phyloP scores from a whole-genome alignment of 345 rosid species.

The Ceriops decandra region DNA sequence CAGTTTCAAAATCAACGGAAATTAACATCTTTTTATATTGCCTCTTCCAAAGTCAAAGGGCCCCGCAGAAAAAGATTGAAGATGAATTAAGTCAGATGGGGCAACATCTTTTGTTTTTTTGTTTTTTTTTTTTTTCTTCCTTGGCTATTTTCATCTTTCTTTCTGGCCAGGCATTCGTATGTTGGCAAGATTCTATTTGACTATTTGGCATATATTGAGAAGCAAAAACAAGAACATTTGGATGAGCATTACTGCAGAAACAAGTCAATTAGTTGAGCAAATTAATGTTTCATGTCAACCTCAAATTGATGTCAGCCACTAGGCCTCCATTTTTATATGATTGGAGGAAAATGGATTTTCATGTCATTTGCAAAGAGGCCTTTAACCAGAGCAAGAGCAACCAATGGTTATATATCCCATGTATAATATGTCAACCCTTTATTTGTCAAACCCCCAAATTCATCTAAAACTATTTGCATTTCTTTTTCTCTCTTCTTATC shows the following conservation, averaged over 20 bases:
- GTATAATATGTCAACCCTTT: too few species aligned
- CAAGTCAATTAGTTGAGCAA: not conserved
- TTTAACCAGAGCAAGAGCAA: too few species aligned
- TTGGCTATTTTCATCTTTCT: not conserved
- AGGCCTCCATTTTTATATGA: not conserved
- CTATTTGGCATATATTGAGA: not conserved
- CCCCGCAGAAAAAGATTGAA: not conserved
- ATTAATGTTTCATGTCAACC: not conserved
- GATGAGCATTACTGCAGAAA: not conserved
- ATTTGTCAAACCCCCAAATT: too few species aligned
- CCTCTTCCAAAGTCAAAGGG: constrained; percentile 9
- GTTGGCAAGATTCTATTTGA: not conserved
- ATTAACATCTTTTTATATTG: too few species aligned
- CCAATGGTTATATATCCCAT: too few species aligned
- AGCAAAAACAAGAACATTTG: not conserved
- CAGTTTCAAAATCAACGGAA: too few species aligned
- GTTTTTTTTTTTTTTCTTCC: not conserved
- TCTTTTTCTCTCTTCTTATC: too few species aligned
- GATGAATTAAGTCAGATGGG: not conserved
- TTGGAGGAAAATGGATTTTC: not conserved
- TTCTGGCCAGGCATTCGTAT: constrained; percentile 2
- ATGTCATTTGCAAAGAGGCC: too few species aligned
- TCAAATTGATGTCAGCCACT: not conserved
- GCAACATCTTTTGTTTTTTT: not conserved
- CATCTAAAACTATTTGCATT: too few species aligned